Base-by-base conservation (phyloP, 306 rosid species). In the Castanospermum australe region DNA sequence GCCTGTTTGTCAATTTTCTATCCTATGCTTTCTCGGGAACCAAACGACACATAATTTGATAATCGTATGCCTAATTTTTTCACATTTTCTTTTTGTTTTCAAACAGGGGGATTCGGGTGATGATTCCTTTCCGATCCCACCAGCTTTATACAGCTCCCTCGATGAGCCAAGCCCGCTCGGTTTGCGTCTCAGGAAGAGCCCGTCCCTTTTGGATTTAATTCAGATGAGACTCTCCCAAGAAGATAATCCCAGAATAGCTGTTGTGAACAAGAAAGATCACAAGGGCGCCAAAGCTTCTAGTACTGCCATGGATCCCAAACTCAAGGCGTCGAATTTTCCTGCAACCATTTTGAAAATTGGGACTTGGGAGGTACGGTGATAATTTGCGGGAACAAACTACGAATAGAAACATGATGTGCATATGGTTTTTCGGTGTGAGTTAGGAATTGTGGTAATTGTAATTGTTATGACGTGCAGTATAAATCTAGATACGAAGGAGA, bases 121-220 rank as follows among this genome's bases (percentile, higher is more conserved):
- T 28, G 32, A 28, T 1, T 28, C 3, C 32, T 3, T 28, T 55
- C 39, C 62, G 14, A 56, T 67, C 2, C 71, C 84, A 4, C 59
- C 84, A 1, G n/a, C 83, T 56, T 51, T 18, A 4, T 89, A 82
- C 52, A 84, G 87, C 38, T 92, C 94, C 4, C 98, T 94, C 33
- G 90, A 94, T 70, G 98, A 94, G 88, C 98, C 97, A 30, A 94
- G 98, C 69, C 98, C 97, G 24, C 80, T 94, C 83, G 98, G 97
- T 57, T 80, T 94, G 90, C 87, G 88, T 52, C 86, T 94, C 65
- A 87, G 88, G 79, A 94, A 94, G 90, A 94, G 98, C 48, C 97
- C 94, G 1, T 94, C 98, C 0, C 67, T 94, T 63, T 72, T 90
- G 81, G 98, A 94, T 74, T 88, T 94, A 81, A 90, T 92, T 83